phyloP scores from a whole-genome alignment of 208 protist species.

The Crithidia acanthocephali region DNA sequence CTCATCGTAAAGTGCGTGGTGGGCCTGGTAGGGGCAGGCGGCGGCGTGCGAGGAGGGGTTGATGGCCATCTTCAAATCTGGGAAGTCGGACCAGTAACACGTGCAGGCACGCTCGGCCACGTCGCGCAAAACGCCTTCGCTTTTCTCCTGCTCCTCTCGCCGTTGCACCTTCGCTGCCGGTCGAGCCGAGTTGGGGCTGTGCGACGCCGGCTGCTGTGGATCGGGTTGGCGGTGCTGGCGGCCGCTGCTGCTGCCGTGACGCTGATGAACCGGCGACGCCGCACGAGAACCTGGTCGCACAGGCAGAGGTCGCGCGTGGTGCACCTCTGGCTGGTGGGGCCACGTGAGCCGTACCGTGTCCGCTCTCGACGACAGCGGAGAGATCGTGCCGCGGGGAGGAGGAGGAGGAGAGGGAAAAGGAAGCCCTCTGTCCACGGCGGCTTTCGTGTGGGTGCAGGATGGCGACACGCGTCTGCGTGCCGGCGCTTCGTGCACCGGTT shows the following conservation, averaged over 20 bases:
- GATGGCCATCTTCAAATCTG: conserved; percentile 62
- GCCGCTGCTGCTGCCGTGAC: not conserved
- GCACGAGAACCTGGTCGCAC: not conserved
- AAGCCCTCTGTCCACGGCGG: not conserved
- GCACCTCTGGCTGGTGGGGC: conserved; percentile 18
- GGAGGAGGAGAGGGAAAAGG: no score
- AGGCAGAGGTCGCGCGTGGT: not conserved
- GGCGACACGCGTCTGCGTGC: no score
- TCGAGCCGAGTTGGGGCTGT: not conserved
- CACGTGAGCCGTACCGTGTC: conserved; percentile 26
- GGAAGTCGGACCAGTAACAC: conserved; percentile 52
- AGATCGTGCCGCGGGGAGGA: not conserved
- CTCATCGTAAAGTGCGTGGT: conserved; percentile 39
- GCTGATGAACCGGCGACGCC: not conserved
- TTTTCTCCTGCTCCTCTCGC: not conserved
- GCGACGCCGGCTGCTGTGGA: not conserved
- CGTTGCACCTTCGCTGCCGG: not conserved
- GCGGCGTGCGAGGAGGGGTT: conserved; percentile 74
- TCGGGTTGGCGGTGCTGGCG: not conserved
- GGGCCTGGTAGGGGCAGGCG: conserved; percentile 55
- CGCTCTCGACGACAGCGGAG: not conserved
- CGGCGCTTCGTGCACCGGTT: no score
- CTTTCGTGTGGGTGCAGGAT: no score
- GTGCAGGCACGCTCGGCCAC: conserved; percentile 32
- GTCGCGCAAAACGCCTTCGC: conserved; percentile 30